Conservation (phyloP, 164 flowering plant species). For the Brasenia schreberi region DNA sequence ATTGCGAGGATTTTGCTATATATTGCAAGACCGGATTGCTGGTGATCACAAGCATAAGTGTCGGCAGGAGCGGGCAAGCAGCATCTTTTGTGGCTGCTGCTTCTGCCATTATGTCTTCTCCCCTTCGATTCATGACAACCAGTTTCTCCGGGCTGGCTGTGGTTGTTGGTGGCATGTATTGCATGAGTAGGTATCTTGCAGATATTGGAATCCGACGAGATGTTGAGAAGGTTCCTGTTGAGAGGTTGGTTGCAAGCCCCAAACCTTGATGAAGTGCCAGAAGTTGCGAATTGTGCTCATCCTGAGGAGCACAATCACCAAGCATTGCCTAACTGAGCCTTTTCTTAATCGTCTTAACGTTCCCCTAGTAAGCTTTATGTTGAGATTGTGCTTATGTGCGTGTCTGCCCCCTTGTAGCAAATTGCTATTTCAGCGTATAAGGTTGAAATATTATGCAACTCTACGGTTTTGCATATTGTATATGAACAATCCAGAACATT, state of each 20-base stretch:
- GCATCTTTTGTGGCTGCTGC: conserved; percentile 49
- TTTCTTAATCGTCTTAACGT: background rate
- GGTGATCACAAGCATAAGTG: conserved; percentile 37
- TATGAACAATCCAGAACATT: too few species aligned
- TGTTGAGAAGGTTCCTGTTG: conserved; percentile 53
- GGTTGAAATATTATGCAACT: too few species aligned
- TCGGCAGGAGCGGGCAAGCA: conserved; percentile 78
- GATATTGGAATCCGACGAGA: conserved; percentile 67
- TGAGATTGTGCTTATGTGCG: too few species aligned
- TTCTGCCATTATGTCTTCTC: conserved; percentile 31
- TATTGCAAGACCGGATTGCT: conserved; percentile 76
- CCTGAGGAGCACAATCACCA: background rate
- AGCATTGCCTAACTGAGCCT: background rate
- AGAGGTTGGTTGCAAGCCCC: conserved; percentile 30
- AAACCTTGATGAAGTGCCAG: background rate
- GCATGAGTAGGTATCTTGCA: conserved; percentile 44
- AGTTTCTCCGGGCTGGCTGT: conserved; percentile 42
- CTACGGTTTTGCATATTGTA: too few species aligned
- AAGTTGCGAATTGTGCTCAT: background rate
- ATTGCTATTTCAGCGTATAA: too few species aligned
- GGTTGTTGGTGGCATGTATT: conserved; percentile 54
- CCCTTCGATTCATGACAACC: conserved; percentile 40
- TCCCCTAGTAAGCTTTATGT: background rate
- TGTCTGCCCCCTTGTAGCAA: too few species aligned
- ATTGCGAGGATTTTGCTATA: conserved; percentile 82